Base-by-base conservation (phyloP, 371 early-diverging fungal species). In the Thermomucor indicae-seudaticae region DNA sequence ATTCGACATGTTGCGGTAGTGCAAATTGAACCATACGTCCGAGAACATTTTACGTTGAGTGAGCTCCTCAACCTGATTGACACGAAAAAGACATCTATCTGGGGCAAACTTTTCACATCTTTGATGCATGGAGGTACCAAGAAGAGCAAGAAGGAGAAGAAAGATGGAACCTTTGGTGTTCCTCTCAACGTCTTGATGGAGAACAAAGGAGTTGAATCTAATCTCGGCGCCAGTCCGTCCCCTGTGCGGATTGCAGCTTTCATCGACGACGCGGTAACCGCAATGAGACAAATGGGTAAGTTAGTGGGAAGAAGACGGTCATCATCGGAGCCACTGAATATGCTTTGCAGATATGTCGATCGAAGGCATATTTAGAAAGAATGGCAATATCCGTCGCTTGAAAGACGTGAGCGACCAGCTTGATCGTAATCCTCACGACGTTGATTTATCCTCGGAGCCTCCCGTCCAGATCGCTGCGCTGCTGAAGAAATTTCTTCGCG, bases 331-430 rank as follows among this genome's bases (percentile, higher is more conserved):
- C n/a, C n/a, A n/a, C n/a, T n/a, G n/a, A n/a, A n/a, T n/a, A n/a
- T n/a, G n/a, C n/a, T 14, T 17, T 40, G 7, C n/a, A 89, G 92
- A 96, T 61, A 81, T 97, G 81, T 75, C 88, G 0, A 84, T 90
- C 11, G 97, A 97, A 65, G 98, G 98, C 14, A 85, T 96, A 2
- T 97, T 97, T 78, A 79, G 98, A 48, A 96, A 95, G 68, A 97
- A 95, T 57, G 98, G 98, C 16, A 96, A 97, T 59, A 94, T 96
- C 54, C 73, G 91, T 47, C 64, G 89, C 24, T 67, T 96, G 30
- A 91, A 91, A 45, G 89, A 90, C 30, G 52, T 93, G 23, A 79
- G 81, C 6, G 96, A 96, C 24, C 70, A 79, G 0, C 65, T 84
- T 16, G 94, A 96, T 59, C 81, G 76, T 54, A 86, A 92, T 55